These are phyloP conservation scores for Ampelocalamus luodianensis DNA, from an alignment of 176 grass and related monocot species.

Conservation along the genomic window DNA sequence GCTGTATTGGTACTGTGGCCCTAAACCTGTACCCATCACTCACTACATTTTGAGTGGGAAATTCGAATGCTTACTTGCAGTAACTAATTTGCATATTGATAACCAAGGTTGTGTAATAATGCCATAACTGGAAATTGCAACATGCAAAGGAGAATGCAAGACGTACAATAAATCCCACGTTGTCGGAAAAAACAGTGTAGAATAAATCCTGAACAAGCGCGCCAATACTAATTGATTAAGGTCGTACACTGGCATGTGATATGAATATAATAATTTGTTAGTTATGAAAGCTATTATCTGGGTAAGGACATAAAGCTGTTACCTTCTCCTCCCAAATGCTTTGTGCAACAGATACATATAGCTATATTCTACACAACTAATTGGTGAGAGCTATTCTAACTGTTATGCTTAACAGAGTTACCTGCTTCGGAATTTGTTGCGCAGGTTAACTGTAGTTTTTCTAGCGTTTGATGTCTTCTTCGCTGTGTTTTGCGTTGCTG, in stretches of 20 bases:
- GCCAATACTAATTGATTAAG: background rate
- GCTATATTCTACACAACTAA: background rate
- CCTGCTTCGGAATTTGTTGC: slow-evolving; percentile 26
- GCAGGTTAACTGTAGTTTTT: slow-evolving; percentile 82
- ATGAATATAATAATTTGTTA: slow-evolving; percentile 1
- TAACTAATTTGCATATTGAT: background rate
- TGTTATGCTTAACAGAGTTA: background rate
- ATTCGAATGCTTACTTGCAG: background rate
- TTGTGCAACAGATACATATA: background rate
- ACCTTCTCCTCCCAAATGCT: background rate
- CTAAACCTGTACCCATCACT: background rate
- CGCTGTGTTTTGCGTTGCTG: slow-evolving; percentile 75
- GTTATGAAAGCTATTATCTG: background rate
- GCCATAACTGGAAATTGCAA: background rate
- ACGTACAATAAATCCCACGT: background rate
- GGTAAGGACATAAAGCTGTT: background rate
- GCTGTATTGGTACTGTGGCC: slow-evolving; percentile 80
- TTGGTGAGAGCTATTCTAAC: slow-evolving; percentile 5
- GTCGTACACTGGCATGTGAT: background rate
- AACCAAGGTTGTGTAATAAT: background rate
- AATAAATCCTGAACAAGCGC: background rate
- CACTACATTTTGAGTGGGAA: background rate
- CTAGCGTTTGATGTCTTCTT: slow-evolving; percentile 93
- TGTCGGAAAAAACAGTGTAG: background rate
- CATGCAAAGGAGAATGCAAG: background rate